phyloP scores from a whole-genome alignment of 192 early-diverging fungal species.

The Coemansia brasiliensis region DNA sequence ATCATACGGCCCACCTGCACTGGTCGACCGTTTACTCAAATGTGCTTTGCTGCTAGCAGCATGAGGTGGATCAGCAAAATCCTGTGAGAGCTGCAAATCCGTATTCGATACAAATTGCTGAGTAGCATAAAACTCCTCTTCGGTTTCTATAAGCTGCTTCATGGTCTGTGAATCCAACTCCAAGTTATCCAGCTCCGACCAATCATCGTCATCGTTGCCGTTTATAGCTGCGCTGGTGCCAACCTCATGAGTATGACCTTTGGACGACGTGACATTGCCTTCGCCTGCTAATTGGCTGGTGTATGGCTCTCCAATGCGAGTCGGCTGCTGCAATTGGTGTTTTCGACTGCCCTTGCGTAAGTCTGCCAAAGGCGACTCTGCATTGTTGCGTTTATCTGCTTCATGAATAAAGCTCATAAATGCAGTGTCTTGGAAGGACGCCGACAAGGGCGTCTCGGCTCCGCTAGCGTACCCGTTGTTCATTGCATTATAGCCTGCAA shows the following conservation, averaged over 20 bases:
- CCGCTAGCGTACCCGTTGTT: slow-evolving; percentile 18
- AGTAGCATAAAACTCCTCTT: slow-evolving; percentile 45
- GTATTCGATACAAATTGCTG: slow-evolving; percentile 29
- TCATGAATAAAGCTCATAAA: slow-evolving; percentile 30
- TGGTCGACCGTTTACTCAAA: slow-evolving; percentile 1
- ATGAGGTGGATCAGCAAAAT: slow-evolving; percentile 21
- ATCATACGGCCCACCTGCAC: slow-evolving; percentile 6
- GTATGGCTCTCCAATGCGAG: neutral
- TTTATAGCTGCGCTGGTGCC: slow-evolving; percentile 7
- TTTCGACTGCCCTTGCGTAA: neutral
- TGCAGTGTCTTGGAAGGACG: slow-evolving; percentile 32
- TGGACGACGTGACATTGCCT: slow-evolving; percentile 5
- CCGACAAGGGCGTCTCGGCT: slow-evolving; percentile 22
- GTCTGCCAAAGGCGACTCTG: neutral
- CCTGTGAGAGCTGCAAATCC: slow-evolving; percentile 29
- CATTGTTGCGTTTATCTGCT: slow-evolving; percentile 9
- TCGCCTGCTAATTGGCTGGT: neutral
- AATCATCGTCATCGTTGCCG: slow-evolving; percentile 25
- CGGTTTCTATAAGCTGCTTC: slow-evolving; percentile 38
- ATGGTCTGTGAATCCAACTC: slow-evolving; percentile 47
- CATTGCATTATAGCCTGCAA: slow-evolving; percentile 32
- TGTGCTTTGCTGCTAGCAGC: slow-evolving; percentile 1
- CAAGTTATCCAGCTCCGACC: slow-evolving; percentile 29
- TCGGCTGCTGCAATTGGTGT: neutral
- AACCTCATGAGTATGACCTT: neutral